Evolutionary conservation across 1,139 yeast species (phyloP), one percentile per base, ranked within the genome.

Genomic region (Kazachstania sp.): DNA sequence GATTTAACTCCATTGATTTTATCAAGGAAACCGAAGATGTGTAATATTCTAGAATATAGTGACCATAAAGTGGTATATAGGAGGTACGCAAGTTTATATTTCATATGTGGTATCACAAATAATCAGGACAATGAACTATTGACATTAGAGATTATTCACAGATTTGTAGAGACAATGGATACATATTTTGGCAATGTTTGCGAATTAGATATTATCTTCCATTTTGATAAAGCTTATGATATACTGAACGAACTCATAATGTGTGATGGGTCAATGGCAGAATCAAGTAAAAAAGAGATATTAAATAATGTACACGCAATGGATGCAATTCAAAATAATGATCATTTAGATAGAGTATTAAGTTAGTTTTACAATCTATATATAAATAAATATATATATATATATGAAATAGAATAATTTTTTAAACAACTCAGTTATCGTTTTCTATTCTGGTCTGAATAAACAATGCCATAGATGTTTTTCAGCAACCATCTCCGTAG

Each of bases 111-210:
- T 0, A 79, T 90, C 41, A 90, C 84, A 39, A 53, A 59, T 8
- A 75, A 77, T 37, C 53, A 50, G 3, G 86, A 81, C 47, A 94
- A 94, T 63, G 98, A 92, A 64, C 73, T 94, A 55, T 69, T 87
- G 48, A 81, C 95, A 1, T 71, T 94, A 50, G 98, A 94, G 60
- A 73, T 85, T 30, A 83, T 94, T 46, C 98, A 94, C 63, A 73
- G 97, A 50, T 94, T 83, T 64, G 99, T 94, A 44, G 98, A 94
- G 66, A 88, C 86, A 58, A 87, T 92, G 95, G 99, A 92, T 71
- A 83, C 85, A 60, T 80, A 88, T 57, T 92, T 86, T 62, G 97
- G 97, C n/a, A 92, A 88, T 62, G 98, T 92, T 19, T 86, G 96
- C 68, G 97, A 88, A 63, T 69, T 86, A 59, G 95, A 90, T 67